A percentile compares a stretch with the other conserved stretches of the same genome.
These are phyloP conservation scores for Cercospora sesami DNA, from an alignment of 2,329 filamentous ascomycete species.

Conservation along the genomic window DNA sequence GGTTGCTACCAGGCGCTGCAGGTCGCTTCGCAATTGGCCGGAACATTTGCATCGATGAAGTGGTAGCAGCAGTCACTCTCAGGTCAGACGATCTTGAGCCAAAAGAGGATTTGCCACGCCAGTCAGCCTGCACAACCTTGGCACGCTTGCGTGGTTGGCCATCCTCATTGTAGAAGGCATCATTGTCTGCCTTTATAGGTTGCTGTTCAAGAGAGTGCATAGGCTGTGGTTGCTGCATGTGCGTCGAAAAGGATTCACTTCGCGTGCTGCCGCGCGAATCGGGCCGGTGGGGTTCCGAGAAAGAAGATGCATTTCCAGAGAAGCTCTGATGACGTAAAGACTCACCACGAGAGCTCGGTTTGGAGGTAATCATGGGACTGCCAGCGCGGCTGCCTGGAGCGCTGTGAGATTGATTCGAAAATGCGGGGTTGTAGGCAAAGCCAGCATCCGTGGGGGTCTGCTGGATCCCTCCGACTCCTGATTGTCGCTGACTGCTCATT, in stretches of 20 bases:
- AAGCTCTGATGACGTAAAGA: constrained; percentile 39
- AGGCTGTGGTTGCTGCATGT: constrained; percentile 29
- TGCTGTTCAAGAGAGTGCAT: constrained; percentile 26
- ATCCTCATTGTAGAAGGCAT: constrained; percentile 47
- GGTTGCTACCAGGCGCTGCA: constrained; percentile 53
- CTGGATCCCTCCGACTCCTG: constrained; percentile 33
- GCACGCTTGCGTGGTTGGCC: constrained; percentile 72
- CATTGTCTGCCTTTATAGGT: constrained; percentile 26
- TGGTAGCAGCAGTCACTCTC: constrained; percentile 85
- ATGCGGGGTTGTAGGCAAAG: constrained; percentile 38
- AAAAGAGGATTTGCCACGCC: constrained; percentile 70
- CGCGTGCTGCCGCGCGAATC: constrained; percentile 37
- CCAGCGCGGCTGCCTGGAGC: constrained; percentile 45
- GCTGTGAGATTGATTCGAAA: constrained; percentile 37
- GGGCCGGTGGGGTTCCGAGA: constrained; percentile 37
- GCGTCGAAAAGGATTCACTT: constrained; percentile 36
- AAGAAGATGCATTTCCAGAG: constrained; percentile 30
- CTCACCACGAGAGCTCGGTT: constrained; percentile 38
- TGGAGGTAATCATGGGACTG: constrained; percentile 48
- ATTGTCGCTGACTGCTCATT: constrained; percentile 27
- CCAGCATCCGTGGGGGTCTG: constrained; percentile 37
- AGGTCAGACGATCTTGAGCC: constrained; percentile 68
- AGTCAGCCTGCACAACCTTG: constrained; percentile 71
- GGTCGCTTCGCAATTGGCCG: constrained; percentile 64
- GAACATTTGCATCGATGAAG: constrained; percentile 81